A percentile compares a stretch with the other conserved stretches of the same genome.
These are phyloP conservation scores for Salix viminalis DNA, from an alignment of 345 rosid species.

Conservation along the genomic window DNA sequence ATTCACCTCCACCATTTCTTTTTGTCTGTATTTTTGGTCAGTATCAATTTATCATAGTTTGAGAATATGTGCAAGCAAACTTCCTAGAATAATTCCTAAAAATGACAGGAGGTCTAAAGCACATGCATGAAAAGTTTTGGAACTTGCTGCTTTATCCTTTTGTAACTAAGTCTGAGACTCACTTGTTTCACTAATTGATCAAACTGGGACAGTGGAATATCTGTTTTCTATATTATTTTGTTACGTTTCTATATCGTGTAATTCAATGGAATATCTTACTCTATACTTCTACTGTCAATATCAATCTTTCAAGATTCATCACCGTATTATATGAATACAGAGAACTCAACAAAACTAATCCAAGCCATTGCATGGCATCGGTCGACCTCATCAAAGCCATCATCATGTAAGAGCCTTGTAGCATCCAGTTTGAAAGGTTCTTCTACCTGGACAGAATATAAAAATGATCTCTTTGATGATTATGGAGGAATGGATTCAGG, in stretches of 20 bases:
- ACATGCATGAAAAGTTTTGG: not conserved
- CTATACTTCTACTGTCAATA: not conserved
- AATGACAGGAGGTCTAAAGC: not conserved
- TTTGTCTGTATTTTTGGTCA: no score
- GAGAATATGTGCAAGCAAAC: not conserved
- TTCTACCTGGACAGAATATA: conserved; percentile 48
- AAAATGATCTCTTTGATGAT: conserved; percentile 58
- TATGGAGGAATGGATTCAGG: conserved; percentile 72
- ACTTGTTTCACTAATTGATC: not conserved
- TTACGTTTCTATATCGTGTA: not conserved
- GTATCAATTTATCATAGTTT: not conserved
- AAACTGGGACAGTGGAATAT: not conserved
- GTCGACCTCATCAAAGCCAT: conserved; percentile 43
- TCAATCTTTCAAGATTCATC: not conserved
- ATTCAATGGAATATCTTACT: not conserved
- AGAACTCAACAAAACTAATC: conserved; percentile 51
- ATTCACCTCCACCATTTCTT: no score
- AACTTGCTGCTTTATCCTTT: not conserved
- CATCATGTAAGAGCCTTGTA: conserved; percentile 62
- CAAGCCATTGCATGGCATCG: conserved; percentile 63
- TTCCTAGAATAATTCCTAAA: not conserved
- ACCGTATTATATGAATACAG: conserved; percentile 30
- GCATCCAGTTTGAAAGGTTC: conserved; percentile 52
- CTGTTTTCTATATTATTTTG: not conserved
- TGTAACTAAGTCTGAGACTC: not conserved